Percentiles rank a stretch among this genome's conserved stretches.
Conservation (phyloP, 495 filamentous ascomycete genomes). For the Evernia prunastri region DNA sequence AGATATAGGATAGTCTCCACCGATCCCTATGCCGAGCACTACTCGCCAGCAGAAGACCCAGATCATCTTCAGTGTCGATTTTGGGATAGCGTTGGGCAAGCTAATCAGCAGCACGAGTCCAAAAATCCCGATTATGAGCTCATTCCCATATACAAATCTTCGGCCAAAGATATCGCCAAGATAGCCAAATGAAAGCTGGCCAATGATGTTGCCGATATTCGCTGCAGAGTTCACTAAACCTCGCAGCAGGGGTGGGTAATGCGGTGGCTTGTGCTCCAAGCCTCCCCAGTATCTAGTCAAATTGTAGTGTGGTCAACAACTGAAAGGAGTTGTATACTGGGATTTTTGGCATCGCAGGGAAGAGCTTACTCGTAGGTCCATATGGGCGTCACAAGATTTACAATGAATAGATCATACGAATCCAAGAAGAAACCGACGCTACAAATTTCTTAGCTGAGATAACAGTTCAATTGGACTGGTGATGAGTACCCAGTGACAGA, state of each 20-base stretch:
- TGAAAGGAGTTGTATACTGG: neutral
- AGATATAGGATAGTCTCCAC: slow-evolving; percentile 50
- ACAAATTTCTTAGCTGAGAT: neutral
- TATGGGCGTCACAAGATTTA: slow-evolving; percentile 20
- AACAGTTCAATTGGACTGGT: neutral
- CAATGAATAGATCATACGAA: slow-evolving; percentile 21
- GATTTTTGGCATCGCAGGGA: neutral
- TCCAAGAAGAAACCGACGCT: slow-evolving; percentile 22
- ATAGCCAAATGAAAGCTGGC: slow-evolving; percentile 19
- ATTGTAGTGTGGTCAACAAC: neutral
- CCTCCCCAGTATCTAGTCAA: slow-evolving; percentile 17
- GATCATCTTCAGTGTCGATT: slow-evolving; percentile 9
- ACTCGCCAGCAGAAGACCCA: slow-evolving; percentile 21
- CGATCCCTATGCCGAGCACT: slow-evolving; percentile 33
- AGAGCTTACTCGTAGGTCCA: slow-evolving; percentile 18
- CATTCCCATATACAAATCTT: slow-evolving; percentile 20
- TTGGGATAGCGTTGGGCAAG: slow-evolving; percentile 18
- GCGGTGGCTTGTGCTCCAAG: slow-evolving; percentile 8
- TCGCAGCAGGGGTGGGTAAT: slow-evolving; percentile 20
- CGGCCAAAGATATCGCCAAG: slow-evolving; percentile 17
- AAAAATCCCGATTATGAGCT: slow-evolving; percentile 17
- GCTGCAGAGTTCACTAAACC: slow-evolving; percentile 17
- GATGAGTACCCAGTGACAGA: slow-evolving; percentile 14
- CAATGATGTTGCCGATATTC: slow-evolving; percentile 19
- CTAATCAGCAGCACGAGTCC: slow-evolving; percentile 17